A percentile compares a stretch with the other conserved stretches of the same genome.
Evolutionary conservation across 2,329 filamentous ascomycete genomes (phyloP).

Genomic region (Pezicula radicicola): DNA sequence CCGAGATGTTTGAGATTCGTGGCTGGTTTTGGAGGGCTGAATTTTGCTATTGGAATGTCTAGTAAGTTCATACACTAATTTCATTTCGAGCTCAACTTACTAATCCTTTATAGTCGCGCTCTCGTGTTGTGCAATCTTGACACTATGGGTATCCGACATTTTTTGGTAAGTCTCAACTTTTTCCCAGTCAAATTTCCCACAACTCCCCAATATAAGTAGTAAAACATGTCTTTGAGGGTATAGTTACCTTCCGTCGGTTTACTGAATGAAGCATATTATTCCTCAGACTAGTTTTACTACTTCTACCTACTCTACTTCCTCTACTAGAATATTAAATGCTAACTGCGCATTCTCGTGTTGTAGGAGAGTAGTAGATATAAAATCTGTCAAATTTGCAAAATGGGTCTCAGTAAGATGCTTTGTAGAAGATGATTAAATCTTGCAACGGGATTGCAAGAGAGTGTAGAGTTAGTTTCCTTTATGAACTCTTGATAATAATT

Average conservation of each 20-base stretch:
- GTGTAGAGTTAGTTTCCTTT: no score
- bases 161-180: background rate
- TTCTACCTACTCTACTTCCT: background rate
- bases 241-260: background rate
- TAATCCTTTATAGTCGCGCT: background rate
- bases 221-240: background rate
- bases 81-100: background rate
- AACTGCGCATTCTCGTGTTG: background rate
- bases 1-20: background rate
- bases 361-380: background rate
- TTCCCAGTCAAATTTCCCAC: background rate
- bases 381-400: background rate
- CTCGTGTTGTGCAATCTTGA: background rate
- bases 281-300: no score
- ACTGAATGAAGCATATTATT: no score
- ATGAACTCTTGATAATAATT: no score
- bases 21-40: background rate
- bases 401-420: background rate
- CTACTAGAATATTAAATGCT: background rate
- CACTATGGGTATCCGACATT: background rate
- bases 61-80: background rate
- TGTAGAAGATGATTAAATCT: background rate
- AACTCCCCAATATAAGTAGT: background rate
- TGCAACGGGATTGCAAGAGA: background rate
- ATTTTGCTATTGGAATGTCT: background rate